These are phyloP conservation scores for Astrothelium macrocarpum DNA, from an alignment of 495 filamentous ascomycete species.

Conservation along the genomic window DNA sequence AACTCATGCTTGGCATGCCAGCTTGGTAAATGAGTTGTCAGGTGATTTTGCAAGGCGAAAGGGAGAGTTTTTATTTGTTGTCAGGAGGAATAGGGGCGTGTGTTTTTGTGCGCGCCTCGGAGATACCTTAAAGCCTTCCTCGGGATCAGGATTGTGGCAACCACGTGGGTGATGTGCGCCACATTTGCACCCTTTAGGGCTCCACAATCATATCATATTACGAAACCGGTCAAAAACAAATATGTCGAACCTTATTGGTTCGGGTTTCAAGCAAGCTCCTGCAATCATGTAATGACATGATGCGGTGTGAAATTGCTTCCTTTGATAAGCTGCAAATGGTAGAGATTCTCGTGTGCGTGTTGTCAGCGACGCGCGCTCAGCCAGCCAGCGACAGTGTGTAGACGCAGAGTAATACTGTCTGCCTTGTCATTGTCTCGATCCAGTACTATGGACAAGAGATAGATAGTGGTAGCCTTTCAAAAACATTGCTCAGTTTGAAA, in stretches of 20 bases:
- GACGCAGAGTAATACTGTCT: not conserved
- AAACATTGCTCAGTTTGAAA: too few species aligned
- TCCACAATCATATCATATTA: not conserved
- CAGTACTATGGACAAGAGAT: too few species aligned
- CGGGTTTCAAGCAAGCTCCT: not conserved
- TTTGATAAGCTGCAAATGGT: too few species aligned
- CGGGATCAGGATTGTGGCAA: not conserved
- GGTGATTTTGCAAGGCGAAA: not conserved
- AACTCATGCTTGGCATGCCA: not conserved
- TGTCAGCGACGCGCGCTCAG: too few species aligned
- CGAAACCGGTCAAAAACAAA: not conserved
- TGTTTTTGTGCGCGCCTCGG: not conserved
- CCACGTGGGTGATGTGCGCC: not conserved
- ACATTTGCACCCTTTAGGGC: too few species aligned
- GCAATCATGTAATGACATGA: too few species aligned
- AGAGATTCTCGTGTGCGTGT: too few species aligned
- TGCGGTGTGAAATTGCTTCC: too few species aligned
- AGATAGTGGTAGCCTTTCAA: too few species aligned
- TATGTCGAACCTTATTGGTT: not conserved
- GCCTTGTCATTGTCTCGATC: not conserved
- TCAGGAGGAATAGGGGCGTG: not conserved
- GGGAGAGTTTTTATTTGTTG: not conserved
- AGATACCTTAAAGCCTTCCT: not conserved
- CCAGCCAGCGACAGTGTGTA: too few species aligned
- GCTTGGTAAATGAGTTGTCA: not conserved